A percentile compares a stretch with the other conserved stretches of the same genome.
Conservation (phyloP, 2,329 filamentous ascomycete species). For the Ceratocystiopsis brevicomis region DNA sequence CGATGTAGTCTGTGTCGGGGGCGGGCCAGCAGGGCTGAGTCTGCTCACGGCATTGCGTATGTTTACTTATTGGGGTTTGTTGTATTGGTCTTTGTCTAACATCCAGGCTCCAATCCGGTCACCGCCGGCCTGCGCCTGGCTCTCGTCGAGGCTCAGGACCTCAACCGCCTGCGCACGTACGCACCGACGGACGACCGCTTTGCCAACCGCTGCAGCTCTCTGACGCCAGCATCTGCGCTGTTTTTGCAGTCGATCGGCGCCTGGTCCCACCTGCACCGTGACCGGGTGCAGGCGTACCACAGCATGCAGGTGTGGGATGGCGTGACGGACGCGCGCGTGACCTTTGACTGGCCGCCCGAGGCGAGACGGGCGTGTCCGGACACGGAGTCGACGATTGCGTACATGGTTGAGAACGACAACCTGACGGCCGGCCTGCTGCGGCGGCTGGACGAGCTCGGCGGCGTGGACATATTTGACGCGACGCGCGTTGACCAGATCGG, state of each 20-base stretch:
- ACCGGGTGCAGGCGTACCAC: conserved; percentile 70
- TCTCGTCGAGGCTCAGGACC: conserved; percentile 76
- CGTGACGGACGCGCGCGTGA: conserved; percentile 67
- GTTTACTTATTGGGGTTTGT: conserved; percentile 10
- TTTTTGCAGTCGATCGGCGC: conserved; percentile 72
- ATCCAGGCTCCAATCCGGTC: conserved; percentile 49
- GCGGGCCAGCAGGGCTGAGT: conserved; percentile 75
- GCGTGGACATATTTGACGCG: conserved; percentile 53
- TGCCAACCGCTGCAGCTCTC: conserved; percentile 88
- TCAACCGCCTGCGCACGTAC: conserved; percentile 49
- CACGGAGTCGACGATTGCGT: conserved; percentile 51
- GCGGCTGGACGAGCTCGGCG: conserved; percentile 49
- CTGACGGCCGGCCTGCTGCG: conserved; percentile 60
- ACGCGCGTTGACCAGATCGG: conserved; percentile 64
- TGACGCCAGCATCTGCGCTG: conserved; percentile 72
- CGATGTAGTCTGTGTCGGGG: conserved; percentile 82
- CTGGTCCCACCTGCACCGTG: conserved; percentile 56
- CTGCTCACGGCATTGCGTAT: conserved; percentile 58
- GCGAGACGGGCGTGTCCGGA: conserved; percentile 16
- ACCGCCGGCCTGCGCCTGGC: conserved; percentile 68
- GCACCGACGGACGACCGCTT: conserved; percentile 48
- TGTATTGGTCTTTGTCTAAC: too few species aligned
- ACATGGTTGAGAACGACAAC: conserved; percentile 93
- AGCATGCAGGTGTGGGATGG: conserved; percentile 99
- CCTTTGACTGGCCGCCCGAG: conserved; percentile 55